These are phyloP conservation scores for Fusarium keratoplasticum DNA, from an alignment of 2,329 filamentous ascomycete species.

Conservation along the genomic window DNA sequence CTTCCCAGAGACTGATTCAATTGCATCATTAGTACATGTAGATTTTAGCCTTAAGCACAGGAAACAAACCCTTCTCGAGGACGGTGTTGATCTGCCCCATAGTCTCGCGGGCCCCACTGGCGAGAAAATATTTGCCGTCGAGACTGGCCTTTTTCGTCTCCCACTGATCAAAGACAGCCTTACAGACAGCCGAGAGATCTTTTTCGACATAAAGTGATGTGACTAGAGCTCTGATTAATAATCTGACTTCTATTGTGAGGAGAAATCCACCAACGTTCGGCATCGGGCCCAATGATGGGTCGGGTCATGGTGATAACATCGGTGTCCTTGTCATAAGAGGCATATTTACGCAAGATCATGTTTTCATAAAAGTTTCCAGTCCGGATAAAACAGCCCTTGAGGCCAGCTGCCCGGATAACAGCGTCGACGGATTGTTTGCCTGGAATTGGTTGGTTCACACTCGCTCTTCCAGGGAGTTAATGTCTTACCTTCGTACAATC, in stretches of 20 bases:
- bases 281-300: slow-evolving; percentile 25
- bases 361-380: slow-evolving; percentile 31
- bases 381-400: slow-evolving; percentile 20
- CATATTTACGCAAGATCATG: slow-evolving; percentile 28
- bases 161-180: slow-evolving; percentile 27
- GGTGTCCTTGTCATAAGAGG: slow-evolving; percentile 11
- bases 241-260: background rate
- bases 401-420: slow-evolving; percentile 22
- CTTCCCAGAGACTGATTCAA: slow-evolving; percentile 17
- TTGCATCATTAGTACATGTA: background rate
- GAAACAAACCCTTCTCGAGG: slow-evolving; percentile 11
- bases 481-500: slow-evolving; percentile 19
- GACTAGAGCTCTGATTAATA: background rate
- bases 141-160: slow-evolving; percentile 11
- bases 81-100: slow-evolving; percentile 23
- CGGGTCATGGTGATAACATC: slow-evolving; percentile 29
- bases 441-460: background rate
- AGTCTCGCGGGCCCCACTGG: slow-evolving; percentile 24
- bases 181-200: slow-evolving; percentile 14
- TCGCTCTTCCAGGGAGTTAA: fast-evolving
- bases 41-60: fast-evolving
- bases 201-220: slow-evolving; percentile 30
- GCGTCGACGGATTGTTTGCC: slow-evolving; percentile 27
- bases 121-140: slow-evolving; percentile 22
- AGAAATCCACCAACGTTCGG: slow-evolving; percentile 5